Evolutionary conservation across 176 grass and related monocot species (phyloP).

Genomic region (Neostapfia colusana): DNA sequence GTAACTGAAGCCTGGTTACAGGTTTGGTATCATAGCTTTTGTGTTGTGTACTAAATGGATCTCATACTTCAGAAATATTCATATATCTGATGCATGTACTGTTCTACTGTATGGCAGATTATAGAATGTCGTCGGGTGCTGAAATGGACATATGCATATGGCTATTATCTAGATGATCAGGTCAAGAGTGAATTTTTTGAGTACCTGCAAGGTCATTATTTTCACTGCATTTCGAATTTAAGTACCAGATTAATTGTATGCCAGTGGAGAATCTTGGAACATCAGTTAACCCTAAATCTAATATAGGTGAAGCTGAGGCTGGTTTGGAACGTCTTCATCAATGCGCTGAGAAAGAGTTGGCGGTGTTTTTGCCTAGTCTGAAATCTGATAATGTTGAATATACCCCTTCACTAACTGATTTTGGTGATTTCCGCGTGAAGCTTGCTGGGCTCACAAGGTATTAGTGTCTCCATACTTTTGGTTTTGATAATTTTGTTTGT

Average conservation of each 20-base stretch:
- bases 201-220: constrained; percentile 80
- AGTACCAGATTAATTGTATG: constrained; percentile 10
- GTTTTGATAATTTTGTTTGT: constrained; percentile 11
- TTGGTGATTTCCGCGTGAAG: constrained; percentile 65
- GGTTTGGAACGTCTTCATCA: constrained; percentile 94
- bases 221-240: background rate
- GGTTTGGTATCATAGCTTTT: constrained; percentile 37
- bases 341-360: constrained; percentile 94
- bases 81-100: constrained; percentile 14
- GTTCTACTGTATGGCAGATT: constrained; percentile 51
- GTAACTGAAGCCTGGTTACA: constrained; percentile 95
- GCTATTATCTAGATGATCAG: constrained; percentile 79
- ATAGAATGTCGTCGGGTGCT: constrained; percentile 92
- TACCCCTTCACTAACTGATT: constrained; percentile 34
- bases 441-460: constrained; percentile 87
- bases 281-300: constrained; percentile 13
- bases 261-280: constrained; percentile 11
- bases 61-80: constrained; percentile 14
- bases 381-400: constrained; percentile 32
- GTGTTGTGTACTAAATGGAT: constrained; percentile 13
- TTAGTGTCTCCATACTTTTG: background rate
- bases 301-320: constrained; percentile 83
- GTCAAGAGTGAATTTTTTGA: constrained; percentile 87
- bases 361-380: constrained; percentile 36
- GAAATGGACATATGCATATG: constrained; percentile 95